phyloP scores from a whole-genome alignment of 2,329 filamentous ascomycete genomes.

The Zarea fungicola region DNA sequence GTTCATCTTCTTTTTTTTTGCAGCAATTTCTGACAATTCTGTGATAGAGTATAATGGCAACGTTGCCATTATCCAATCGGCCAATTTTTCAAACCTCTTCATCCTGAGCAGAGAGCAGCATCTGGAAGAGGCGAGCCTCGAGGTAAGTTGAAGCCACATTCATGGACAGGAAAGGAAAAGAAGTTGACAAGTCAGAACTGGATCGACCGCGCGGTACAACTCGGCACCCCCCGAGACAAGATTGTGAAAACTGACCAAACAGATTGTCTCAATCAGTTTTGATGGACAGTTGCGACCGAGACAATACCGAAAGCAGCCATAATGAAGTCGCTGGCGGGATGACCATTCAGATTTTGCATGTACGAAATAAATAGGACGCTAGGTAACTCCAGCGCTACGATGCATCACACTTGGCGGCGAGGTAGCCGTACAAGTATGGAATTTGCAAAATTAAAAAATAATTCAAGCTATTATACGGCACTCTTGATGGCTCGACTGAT shows the following conservation, averaged over 20 bases:
- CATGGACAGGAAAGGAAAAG: not conserved
- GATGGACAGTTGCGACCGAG: not conserved
- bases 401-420: too few relatives aligned
- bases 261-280: constrained; percentile 15
- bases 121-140: constrained; percentile 21
- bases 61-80: constrained; percentile 28
- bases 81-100: constrained; percentile 29
- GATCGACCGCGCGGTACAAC: constrained; percentile 22
- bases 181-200: constrained; percentile 16
- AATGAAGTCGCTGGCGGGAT: too few relatives aligned
- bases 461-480: too few relatives aligned
- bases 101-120: constrained; percentile 27
- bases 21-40: not conserved
- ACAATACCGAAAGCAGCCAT: too few relatives aligned
- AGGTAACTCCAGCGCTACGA: too few relatives aligned
- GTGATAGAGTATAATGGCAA: constrained; percentile 25
- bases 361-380: too few relatives aligned
- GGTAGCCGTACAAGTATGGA: too few relatives aligned
- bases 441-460: too few relatives aligned
- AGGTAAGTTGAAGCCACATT: constrained; percentile 20
- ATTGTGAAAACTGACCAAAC: constrained; percentile 25
- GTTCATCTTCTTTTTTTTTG: too few relatives aligned
- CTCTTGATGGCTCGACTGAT: too few relatives aligned
- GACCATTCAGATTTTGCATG: too few relatives aligned
- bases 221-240: constrained; percentile 21